Evolutionary conservation across 2,329 filamentous ascomycete species (phyloP), one percentile per base, ranked within the genome.

Genomic region (Onygena corvina): DNA sequence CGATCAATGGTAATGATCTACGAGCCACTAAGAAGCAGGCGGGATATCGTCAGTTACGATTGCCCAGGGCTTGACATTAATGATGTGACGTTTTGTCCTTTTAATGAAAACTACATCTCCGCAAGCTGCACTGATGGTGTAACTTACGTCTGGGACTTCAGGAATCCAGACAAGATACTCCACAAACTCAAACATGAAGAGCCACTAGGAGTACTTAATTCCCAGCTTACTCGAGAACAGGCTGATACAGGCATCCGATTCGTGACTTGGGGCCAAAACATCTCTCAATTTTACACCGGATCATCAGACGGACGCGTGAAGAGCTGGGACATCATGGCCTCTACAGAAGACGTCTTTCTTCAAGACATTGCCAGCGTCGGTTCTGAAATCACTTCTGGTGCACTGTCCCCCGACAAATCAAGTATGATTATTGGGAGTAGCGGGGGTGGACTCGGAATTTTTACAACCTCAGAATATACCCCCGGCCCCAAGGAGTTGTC

Each of bases 21-120:
- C 54, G 70, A 74, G 6, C 61, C 69, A 1, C 58, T 65, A 3
- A 58, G 54, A 21, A 55, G 54, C 12, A 63, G 59, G 49, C 65
- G 60, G 33, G 61, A 59, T 25, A 63, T 62, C 0, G 57, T 74
- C 18, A 72, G 74, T 50, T 69, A 76, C 34, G 72, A 79, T 45
- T 81, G 77, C 55, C 71, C 71, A 25, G 77, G 78, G 0, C 57
- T 71, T 4, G 79, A 82, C 58, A 79, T 81, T 55, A 81, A 81
- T 49, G 76, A 80, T 51, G 66, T 81, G 0, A 64, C 73, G 0
- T 76, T 74, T 54, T 75, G 71, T 51, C 68, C 67, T 1, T 51
- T 58, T 36, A 59, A 67, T 45, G 50, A 73, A 1, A 68, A 71
- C 31, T 66, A 78, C 47, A 64, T 81, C 8, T 74, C 76, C 6